Evolutionary conservation across 1,284 basidiomycete genomes (phyloP).

Genomic region (Cutaneotrichosporon cutaneum): DNA sequence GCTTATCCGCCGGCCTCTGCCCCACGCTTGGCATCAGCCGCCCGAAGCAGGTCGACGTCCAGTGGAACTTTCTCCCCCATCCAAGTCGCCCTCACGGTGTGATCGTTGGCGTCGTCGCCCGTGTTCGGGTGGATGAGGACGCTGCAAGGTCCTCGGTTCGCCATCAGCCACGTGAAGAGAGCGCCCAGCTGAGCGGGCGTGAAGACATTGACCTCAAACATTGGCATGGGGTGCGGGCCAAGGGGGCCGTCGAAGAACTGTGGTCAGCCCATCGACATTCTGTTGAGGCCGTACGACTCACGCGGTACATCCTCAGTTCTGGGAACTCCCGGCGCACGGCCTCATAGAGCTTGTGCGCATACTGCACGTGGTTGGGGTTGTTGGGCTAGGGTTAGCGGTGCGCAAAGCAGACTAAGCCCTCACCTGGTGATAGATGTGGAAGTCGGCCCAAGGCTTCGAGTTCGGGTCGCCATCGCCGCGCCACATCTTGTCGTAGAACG

Average conservation of each 20-base stretch:
- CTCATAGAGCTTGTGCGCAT: slow-evolving; percentile 27
- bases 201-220: slow-evolving; percentile 70
- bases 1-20: not conserved
- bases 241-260: slow-evolving; percentile 26
- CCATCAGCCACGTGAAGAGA: slow-evolving; percentile 64
- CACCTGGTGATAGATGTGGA: slow-evolving; percentile 28
- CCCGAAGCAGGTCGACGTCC: slow-evolving; percentile 50
- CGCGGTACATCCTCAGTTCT: slow-evolving; percentile 24
- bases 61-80: slow-evolving; percentile 66
- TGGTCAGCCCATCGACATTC: slow-evolving; percentile 3
- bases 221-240: slow-evolving; percentile 57
- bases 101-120: slow-evolving; percentile 60
- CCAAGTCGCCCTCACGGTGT: slow-evolving; percentile 66
- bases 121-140: slow-evolving; percentile 75
- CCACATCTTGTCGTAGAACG: slow-evolving; percentile 25
- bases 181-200: slow-evolving; percentile 65
- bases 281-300: slow-evolving; percentile 6
- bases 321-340: slow-evolving; percentile 29
- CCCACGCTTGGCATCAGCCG: slow-evolving; percentile 27
- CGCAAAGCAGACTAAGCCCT: not conserved
- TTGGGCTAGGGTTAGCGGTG: slow-evolving; percentile 13
- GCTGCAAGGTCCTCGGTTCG: slow-evolving; percentile 66
- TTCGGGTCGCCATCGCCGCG: slow-evolving; percentile 1
- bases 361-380: slow-evolving; percentile 25
- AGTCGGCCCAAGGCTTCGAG: slow-evolving; percentile 20